Conservation (phyloP, 768 basidiomycete genomes). For the Trametes villosa region DNA sequence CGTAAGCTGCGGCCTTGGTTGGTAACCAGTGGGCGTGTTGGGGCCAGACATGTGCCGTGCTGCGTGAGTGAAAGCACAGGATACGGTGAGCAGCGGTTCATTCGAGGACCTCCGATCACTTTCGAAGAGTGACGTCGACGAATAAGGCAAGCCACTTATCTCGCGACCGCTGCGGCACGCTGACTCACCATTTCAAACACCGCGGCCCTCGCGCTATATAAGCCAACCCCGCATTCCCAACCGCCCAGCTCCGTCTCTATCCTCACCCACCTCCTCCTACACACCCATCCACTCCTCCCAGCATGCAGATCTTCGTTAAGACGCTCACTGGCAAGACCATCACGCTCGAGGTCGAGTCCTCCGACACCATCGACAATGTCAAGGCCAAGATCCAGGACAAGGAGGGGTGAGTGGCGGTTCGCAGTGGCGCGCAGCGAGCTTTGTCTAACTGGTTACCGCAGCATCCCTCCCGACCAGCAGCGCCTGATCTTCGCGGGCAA, state of each 20-base stretch:
- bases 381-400: constrained; percentile 90
- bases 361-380: constrained; percentile 72
- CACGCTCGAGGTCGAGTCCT: constrained; percentile 74
- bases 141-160: constrained; percentile 10
- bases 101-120: constrained; percentile 20
- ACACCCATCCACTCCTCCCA: constrained; percentile 11
- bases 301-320: constrained; percentile 61
- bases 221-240: constrained; percentile 13
- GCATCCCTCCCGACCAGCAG: constrained; percentile 80
- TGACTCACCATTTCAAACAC: constrained; percentile 29
- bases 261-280: background rate
- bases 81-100: constrained; percentile 5
- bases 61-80: background rate
- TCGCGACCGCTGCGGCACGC: background rate
- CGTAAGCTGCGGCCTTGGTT: background rate
- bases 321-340: constrained; percentile 77
- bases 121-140: constrained; percentile 12
- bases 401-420: constrained; percentile 59
- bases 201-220: constrained; percentile 20
- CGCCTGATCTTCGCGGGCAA: constrained; percentile 83
- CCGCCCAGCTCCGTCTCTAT: constrained; percentile 3
- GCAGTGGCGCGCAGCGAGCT: background rate
- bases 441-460: constrained; percentile 27
- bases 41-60: background rate
- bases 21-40: background rate